A percentile compares a stretch with the other conserved stretches of the same genome.
phyloP scores from a whole-genome alignment of 2,329 filamentous ascomycete species.

The Fusarium sp. region DNA sequence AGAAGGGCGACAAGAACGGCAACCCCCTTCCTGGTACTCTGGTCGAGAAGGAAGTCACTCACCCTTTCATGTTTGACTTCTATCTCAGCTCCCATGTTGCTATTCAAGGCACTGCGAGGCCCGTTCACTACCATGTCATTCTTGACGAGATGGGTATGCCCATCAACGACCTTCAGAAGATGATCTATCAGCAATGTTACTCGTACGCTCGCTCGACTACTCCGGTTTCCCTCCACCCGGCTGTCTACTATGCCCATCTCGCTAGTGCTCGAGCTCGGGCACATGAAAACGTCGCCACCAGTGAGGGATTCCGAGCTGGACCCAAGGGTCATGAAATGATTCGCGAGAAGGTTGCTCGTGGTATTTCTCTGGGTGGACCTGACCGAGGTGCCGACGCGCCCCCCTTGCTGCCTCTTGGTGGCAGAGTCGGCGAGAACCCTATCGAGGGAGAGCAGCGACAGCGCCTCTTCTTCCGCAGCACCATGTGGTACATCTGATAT shows the following conservation, averaged over 20 bases:
- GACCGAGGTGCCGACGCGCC: slow-evolving; percentile 43
- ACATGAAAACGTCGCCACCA: slow-evolving; percentile 70
- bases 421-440: slow-evolving; percentile 32
- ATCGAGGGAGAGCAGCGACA: slow-evolving; percentile 46
- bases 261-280: slow-evolving; percentile 82
- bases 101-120: slow-evolving; percentile 93
- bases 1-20: slow-evolving; percentile 74
- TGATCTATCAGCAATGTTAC: slow-evolving; percentile 96
- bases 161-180: slow-evolving; percentile 78
- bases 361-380: slow-evolving; percentile 40
- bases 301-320: slow-evolving; percentile 56
- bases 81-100: slow-evolving; percentile 73
- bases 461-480: slow-evolving; percentile 50
- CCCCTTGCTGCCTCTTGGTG: slow-evolving; percentile 46
- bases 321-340: slow-evolving; percentile 56
- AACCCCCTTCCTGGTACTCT: slow-evolving; percentile 90
- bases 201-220: slow-evolving; percentile 93
- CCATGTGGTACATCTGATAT: slow-evolving; percentile 58
- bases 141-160: slow-evolving; percentile 79
- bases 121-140: slow-evolving; percentile 92
- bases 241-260: slow-evolving; percentile 95
- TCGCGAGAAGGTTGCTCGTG: slow-evolving; percentile 54
- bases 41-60: slow-evolving; percentile 89
- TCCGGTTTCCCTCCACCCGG: slow-evolving; percentile 87
- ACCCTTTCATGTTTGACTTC: slow-evolving; percentile 91